These are phyloP conservation scores for Phytopythium boreale DNA, from an alignment of 352 stramenopile species.

Conservation along the genomic window DNA sequence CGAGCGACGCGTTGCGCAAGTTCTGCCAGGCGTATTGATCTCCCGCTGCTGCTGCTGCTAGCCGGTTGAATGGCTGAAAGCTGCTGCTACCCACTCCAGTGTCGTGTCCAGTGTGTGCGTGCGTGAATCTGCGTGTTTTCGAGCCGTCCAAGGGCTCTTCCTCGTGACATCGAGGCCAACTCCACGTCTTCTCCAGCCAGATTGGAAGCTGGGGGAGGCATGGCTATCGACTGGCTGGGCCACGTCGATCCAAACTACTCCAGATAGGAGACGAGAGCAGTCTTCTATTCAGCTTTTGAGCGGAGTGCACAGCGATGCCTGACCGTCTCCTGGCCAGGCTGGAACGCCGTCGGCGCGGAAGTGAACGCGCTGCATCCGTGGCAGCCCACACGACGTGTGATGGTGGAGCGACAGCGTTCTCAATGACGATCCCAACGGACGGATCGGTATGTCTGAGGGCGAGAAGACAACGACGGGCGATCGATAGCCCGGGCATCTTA, in stretches of 20 bases:
- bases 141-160: not conserved
- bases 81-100: not conserved
- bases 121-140: not conserved
- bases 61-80: not conserved
- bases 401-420: not conserved
- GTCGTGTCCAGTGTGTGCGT: constrained; percentile 5
- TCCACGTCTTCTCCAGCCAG: not conserved
- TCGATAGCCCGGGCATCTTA: not conserved
- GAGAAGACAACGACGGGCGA: not conserved
- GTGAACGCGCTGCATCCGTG: not conserved
- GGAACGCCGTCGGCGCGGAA: not conserved
- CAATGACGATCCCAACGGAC: too few relatives aligned
- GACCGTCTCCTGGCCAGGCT: not conserved
- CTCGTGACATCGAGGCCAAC: constrained; percentile 5
- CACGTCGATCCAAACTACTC: not conserved
- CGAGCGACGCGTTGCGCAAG: constrained; percentile 50
- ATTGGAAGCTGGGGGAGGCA: not conserved
- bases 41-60: not conserved
- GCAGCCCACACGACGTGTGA: not conserved
- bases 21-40: constrained; percentile 76
- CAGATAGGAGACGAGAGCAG: constrained; percentile 1
- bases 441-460: too few relatives aligned
- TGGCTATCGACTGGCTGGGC: not conserved
- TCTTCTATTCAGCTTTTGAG: not conserved
- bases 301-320: not conserved